Base-by-base conservation (phyloP, 2,329 filamentous ascomycete species). In the Colletotrichum magnum region DNA sequence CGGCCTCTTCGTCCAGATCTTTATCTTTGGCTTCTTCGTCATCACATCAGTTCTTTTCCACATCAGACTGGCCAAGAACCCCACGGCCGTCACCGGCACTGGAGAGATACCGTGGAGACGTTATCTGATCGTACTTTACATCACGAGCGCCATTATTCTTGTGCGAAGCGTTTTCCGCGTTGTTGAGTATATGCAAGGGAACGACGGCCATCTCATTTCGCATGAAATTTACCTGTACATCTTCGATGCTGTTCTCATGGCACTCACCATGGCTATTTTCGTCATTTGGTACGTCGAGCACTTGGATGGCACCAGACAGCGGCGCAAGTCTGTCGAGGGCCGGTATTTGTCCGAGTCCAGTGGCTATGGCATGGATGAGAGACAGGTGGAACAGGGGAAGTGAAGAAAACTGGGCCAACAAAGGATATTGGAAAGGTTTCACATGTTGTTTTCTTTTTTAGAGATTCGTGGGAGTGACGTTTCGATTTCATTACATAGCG, bases 21-120 rank as follows among this genome's bases (percentile, higher is more conserved):
- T 85, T 16, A 79, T 86, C 51, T 89, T 90, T 68, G 79, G 79
- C 4, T 78, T 88, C 51, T 90, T 90, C 72, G 76, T 88, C 15
- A 50, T 83, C 3, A 80, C 83, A 0, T 80, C 85, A 0, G 64
- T 81, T 0, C 70, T 84, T 0, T 87, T 88, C 73, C 83, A 89
- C 65, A 59, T 56, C 7, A 73, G 75, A 2, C n/a, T 77, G 1
- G 6, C 12, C 6, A 26, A 5, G 5, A 36, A 15, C 2, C 73
- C 73, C 1, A 80, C 75, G 0, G 9, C 18, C 1, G 77, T 21
- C 50, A 64, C 32, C 1, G 5, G 36, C 0, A 39, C 58, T 1
- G 32, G 43, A 5, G 36, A 12, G 5, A 54, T 76, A 1, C 73
- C 74, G 0, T 81, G 79, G 79, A 73, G 71, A 18, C 62, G 73